Evolutionary conservation across 2,329 filamentous ascomycete genomes (phyloP).

Genomic region (Pseudofabraea citricarpa): DNA sequence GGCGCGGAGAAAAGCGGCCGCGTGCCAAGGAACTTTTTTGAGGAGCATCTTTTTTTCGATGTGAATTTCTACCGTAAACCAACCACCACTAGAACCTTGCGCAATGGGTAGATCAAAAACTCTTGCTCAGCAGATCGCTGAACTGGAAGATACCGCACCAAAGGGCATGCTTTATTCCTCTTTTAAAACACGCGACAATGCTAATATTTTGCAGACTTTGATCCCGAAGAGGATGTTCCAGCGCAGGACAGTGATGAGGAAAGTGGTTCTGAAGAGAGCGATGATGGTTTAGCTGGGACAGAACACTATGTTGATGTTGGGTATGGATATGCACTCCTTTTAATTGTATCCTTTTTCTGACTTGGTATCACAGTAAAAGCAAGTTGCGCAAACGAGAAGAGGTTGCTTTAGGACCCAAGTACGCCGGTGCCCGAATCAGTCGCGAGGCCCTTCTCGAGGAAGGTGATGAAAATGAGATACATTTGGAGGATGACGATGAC

Average conservation of each 20-base stretch:
- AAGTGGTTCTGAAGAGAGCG: slow-evolving; percentile 45
- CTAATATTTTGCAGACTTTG: slow-evolving; percentile 29
- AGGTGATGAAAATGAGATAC: slow-evolving; percentile 47
- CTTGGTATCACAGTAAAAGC: slow-evolving; percentile 57
- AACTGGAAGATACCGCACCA: slow-evolving; percentile 50
- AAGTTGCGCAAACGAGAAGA: slow-evolving; percentile 72
- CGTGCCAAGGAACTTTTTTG: slow-evolving; percentile 10
- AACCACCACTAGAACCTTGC: slow-evolving; percentile 9
- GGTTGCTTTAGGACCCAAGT: slow-evolving; percentile 69
- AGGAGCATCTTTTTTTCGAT: slow-evolving; percentile 10
- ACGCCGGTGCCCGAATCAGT: slow-evolving; percentile 72
- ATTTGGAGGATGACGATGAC: slow-evolving; percentile 44
- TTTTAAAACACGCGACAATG: slow-evolving; percentile 1
- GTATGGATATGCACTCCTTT: slow-evolving; percentile 32
- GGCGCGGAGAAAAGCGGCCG: too few relatives aligned
- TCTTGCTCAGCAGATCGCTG: slow-evolving; percentile 55
- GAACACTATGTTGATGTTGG: slow-evolving; percentile 84
- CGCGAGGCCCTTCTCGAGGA: slow-evolving; percentile 58
- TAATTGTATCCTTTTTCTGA: slow-evolving; percentile 2
- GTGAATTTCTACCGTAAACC: slow-evolving; percentile 16
- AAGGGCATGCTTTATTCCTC: slow-evolving; percentile 45
- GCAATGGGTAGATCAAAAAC: slow-evolving; percentile 45
- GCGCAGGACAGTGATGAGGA: slow-evolving; percentile 19
- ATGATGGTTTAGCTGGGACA: slow-evolving; percentile 57
- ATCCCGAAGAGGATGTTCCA: slow-evolving; percentile 30